These are phyloP conservation scores for Podaxis rugospora DNA, from an alignment of 768 basidiomycete genomes.

Conservation along the genomic window DNA sequence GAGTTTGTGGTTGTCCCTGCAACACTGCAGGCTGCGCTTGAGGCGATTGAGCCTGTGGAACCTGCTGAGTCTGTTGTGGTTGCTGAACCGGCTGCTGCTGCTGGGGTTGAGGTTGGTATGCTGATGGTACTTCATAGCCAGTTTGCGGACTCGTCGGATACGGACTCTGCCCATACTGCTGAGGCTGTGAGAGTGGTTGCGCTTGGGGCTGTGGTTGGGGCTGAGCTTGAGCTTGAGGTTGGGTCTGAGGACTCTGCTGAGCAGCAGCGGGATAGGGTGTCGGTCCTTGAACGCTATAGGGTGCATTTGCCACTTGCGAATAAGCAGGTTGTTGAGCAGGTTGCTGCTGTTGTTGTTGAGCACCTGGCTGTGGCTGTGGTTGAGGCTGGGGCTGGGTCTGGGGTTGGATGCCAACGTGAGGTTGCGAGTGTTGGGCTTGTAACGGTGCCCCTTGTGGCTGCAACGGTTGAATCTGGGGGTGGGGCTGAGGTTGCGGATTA, in stretches of 20 bases:
- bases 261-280: constrained; percentile 32
- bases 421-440: background rate
- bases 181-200: constrained; percentile 6
- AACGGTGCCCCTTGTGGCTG: constrained; percentile 1
- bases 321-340: background rate
- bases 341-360: background rate
- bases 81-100: constrained; percentile 2
- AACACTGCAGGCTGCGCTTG: background rate
- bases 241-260: constrained; percentile 17
- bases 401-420: background rate
- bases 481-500: constrained; percentile 22
- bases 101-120: constrained; percentile 1
- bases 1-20: constrained; percentile 5
- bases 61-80: background rate
- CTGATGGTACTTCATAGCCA: background rate
- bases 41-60: background rate
- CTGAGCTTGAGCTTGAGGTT: constrained; percentile 17
- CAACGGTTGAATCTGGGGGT: constrained; percentile 18
- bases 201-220: constrained; percentile 14
- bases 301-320: constrained; percentile 23
- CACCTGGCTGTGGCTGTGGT: constrained; percentile 4
- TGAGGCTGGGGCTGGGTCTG: constrained; percentile 2
- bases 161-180: background rate
- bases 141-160: background rate
- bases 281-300: constrained; percentile 34